A percentile compares a stretch with the other conserved stretches of the same genome.
phyloP scores from a whole-genome alignment of 2,329 filamentous ascomycete species.

The Neopestalotiopsis rosae region DNA sequence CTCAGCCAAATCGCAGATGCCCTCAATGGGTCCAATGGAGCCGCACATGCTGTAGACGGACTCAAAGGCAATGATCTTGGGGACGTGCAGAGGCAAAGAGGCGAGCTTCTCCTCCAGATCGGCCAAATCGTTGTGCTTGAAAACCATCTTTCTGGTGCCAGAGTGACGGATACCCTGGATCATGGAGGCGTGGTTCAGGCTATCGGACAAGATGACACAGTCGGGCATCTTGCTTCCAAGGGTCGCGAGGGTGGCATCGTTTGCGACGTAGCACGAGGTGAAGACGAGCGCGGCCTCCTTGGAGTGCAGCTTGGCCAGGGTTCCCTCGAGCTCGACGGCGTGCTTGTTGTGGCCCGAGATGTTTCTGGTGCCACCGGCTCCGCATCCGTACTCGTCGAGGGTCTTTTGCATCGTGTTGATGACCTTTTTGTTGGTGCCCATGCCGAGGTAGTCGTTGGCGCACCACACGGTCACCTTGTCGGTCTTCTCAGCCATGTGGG shows the following conservation, averaged over 20 bases:
- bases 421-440: conserved; percentile 90
- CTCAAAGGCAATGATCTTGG: conserved; percentile 99
- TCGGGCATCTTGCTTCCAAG: conserved; percentile 96
- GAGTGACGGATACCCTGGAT: conserved; percentile 99
- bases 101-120: conserved; percentile 94
- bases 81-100: conserved; percentile 80
- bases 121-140: conserved; percentile 96
- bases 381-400: conserved; percentile 91
- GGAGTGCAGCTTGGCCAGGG: conserved; percentile 85
- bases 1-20: conserved; percentile 93
- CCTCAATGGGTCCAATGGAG: conserved; percentile 92
- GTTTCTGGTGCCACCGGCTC: conserved; percentile 93
- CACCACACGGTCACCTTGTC: conserved; percentile 98
- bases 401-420: conserved; percentile 93
- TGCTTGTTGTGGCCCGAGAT: conserved; percentile 98
- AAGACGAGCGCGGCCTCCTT: conserved; percentile 95
- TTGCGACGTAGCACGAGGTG: conserved; percentile 97
- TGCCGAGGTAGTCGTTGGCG: conserved; percentile 98
- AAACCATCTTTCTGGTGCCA: conserved; percentile 95
- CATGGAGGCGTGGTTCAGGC: conserved; percentile 98
- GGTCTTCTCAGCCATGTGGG: conserved; percentile 83
- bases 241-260: conserved; percentile 94
- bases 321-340: conserved; percentile 81
- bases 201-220: conserved; percentile 97
- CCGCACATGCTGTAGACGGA: conserved; percentile 99